Evolutionary conservation across 495 filamentous ascomycete species (phyloP).

Genomic region (Glonium stellatum): DNA sequence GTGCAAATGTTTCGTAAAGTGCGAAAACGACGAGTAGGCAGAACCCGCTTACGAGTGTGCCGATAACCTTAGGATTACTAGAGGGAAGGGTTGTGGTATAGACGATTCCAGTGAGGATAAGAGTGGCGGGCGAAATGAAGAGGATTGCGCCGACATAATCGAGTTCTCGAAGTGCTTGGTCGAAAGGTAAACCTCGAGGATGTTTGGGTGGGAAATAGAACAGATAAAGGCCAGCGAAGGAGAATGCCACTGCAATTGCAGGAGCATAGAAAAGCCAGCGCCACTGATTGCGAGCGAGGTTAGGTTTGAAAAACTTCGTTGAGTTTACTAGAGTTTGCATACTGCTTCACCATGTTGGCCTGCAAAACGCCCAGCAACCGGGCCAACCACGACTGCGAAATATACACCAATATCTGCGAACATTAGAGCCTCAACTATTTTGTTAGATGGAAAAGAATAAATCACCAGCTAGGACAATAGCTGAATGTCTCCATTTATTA

Average conservation of each 20-base stretch:
- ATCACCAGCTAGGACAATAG: too few relatives aligned
- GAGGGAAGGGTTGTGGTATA: too few relatives aligned
- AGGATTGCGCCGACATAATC: constrained; percentile 30
- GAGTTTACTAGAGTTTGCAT: too few relatives aligned
- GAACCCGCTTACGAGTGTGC: constrained; percentile 24
- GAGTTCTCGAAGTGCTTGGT: constrained; percentile 27
- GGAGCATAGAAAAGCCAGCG: constrained; percentile 30
- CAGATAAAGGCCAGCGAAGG: constrained; percentile 29
- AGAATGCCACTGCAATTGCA: constrained; percentile 23
- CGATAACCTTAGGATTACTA: constrained; percentile 31
- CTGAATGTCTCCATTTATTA: constrained; percentile 35
- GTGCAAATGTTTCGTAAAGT: constrained; percentile 23
- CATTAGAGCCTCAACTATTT: too few relatives aligned
- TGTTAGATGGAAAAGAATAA: too few relatives aligned
- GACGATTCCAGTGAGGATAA: too few relatives aligned
- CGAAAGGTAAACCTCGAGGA: constrained; percentile 27
- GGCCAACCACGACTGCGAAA: constrained; percentile 34
- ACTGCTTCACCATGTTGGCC: constrained; percentile 22
- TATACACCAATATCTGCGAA: constrained; percentile 32
- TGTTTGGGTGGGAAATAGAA: constrained; percentile 31
- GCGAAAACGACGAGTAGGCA: constrained; percentile 19
- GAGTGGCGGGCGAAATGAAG: constrained; percentile 24
- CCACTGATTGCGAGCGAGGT: too few relatives aligned
- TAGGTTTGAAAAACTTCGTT: too few relatives aligned
- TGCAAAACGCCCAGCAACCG: constrained; percentile 31